Base-by-base conservation (phyloP, 2,329 filamentous ascomycete species). In the Davidsoniella australis region DNA sequence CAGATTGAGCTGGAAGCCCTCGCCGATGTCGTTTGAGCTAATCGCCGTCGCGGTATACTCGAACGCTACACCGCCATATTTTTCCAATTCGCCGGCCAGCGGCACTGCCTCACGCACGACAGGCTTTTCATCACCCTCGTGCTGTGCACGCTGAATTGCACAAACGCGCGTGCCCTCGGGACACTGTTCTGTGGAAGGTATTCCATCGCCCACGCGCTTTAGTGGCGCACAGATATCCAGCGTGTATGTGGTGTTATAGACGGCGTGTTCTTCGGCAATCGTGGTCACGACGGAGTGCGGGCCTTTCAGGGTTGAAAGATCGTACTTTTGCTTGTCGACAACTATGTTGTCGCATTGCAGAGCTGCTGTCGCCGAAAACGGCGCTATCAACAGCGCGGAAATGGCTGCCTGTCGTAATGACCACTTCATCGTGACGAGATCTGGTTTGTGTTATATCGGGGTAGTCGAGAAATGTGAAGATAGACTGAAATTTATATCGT, bases 221-320 rank as follows among this genome's bases (percentile, higher is more conserved):
- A 94, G 65, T 5, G 75, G 69, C 47, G 69, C 65, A 66, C 86
- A 94, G 45, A 93, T 70, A 58, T 93, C 82, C 51, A 93, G 61
- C 1, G 84, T 88, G 63, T 86, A 93, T 41, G 85, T 89, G 23
- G 78, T 85, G 62, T 91, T 91, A 53, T 68, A 70, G 24, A 75
- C 67, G 14, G 69, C 68, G 14, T 68, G 71, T 17, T 71, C 70
- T 33, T 71, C 63, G 54, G 70, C 67, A 56, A 68, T 69, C 58
- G 67, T 69, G 45, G 75, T 75, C 49, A 85, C 71, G 37, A 86
- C 78, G 0, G 78, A 75, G 61, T 82, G 81, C 33, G 81, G 79
- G 1, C 82, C 84, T 5, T 66, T 68, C 6, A 88, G 72, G 54
- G 69, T 63, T 23, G 67, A 67, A 26, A 89, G 67, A 63, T 87